phyloP scores from a whole-genome alignment of 306 rosid genomes.

The Corylus avellana region DNA sequence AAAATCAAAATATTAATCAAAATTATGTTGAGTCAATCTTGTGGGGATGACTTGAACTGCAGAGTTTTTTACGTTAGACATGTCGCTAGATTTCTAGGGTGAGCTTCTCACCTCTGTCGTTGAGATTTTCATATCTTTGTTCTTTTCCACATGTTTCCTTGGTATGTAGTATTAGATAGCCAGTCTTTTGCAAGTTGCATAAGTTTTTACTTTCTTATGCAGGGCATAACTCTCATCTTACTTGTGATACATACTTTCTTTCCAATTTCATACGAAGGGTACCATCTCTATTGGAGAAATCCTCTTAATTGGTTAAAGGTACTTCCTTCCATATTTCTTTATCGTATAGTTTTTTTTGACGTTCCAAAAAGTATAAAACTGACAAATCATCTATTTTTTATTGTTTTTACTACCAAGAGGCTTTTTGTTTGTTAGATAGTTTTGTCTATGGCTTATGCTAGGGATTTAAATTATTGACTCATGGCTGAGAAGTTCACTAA shows the following conservation, averaged over 20 bases:
- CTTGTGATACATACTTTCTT: constrained; percentile 64
- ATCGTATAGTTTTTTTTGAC: constrained; percentile 10
- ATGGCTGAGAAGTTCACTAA: neutral
- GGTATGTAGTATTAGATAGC: constrained; percentile 8
- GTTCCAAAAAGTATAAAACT: neutral
- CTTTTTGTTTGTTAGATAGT: neutral
- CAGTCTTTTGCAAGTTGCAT: neutral
- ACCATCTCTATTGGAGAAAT: constrained; percentile 63
- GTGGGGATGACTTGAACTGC: constrained; percentile 17
- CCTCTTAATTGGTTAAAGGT: constrained; percentile 70
- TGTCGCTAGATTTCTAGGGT: constrained; percentile 15
- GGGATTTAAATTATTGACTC: neutral
- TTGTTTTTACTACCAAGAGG: neutral
- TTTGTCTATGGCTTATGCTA: neutral
- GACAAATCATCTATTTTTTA: neutral
- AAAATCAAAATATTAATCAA: neutral
- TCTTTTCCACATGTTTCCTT: constrained; percentile 15
- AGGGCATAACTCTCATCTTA: constrained; percentile 70
- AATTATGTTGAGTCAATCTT: neutral
- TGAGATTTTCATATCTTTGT: constrained; percentile 20
- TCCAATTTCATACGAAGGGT: constrained; percentile 80
- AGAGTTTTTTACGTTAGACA: neutral
- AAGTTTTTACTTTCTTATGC: constrained; percentile 34
- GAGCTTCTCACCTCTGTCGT: neutral
- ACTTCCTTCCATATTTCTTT: constrained; percentile 28